A percentile compares a stretch with the other conserved stretches of the same genome.
phyloP scores from a whole-genome alignment of 2,329 filamentous ascomycete genomes.

The Lachnellula occidentalis region DNA sequence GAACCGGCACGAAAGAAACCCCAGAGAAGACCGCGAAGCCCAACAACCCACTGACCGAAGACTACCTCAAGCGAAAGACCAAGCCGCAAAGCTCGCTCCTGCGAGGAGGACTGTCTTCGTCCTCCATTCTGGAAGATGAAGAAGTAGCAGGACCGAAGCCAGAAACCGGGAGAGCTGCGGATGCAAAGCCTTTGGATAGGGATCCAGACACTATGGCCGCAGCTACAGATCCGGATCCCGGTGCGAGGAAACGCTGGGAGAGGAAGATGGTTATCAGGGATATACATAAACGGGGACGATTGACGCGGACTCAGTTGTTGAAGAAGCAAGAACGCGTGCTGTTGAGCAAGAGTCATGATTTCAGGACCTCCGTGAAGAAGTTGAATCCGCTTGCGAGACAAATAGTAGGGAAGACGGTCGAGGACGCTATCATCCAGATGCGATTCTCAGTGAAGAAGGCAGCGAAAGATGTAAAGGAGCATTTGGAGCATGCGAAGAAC shows the following conservation, averaged over 20 bases:
- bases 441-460: constrained; percentile 92
- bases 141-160: constrained; percentile 25
- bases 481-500: constrained; percentile 77
- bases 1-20: constrained; percentile 3
- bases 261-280: constrained; percentile 77
- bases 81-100: constrained; percentile 32
- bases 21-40: constrained; percentile 10
- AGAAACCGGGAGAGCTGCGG: constrained; percentile 2
- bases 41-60: constrained; percentile 55
- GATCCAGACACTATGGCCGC: constrained; percentile 52
- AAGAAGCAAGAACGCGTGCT: constrained; percentile 55
- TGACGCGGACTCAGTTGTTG: constrained; percentile 62
- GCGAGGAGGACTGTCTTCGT: constrained; percentile 40
- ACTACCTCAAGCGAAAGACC: constrained; percentile 40
- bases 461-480: constrained; percentile 70
- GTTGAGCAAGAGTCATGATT: constrained; percentile 58
- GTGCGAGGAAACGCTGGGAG: constrained; percentile 68
- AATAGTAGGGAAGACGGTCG: constrained; percentile 87
- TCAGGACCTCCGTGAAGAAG: constrained; percentile 90
- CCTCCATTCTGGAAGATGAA: constrained; percentile 48
- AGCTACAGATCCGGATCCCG: constrained; percentile 70
- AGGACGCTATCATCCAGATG: constrained; percentile 93
- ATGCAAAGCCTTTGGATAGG: constrained; percentile 25
- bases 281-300: constrained; percentile 60
- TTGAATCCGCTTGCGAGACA: constrained; percentile 79